Base-by-base conservation (phyloP, 2,329 filamentous ascomycete genomes). In the Cladophialophora yegresii region DNA sequence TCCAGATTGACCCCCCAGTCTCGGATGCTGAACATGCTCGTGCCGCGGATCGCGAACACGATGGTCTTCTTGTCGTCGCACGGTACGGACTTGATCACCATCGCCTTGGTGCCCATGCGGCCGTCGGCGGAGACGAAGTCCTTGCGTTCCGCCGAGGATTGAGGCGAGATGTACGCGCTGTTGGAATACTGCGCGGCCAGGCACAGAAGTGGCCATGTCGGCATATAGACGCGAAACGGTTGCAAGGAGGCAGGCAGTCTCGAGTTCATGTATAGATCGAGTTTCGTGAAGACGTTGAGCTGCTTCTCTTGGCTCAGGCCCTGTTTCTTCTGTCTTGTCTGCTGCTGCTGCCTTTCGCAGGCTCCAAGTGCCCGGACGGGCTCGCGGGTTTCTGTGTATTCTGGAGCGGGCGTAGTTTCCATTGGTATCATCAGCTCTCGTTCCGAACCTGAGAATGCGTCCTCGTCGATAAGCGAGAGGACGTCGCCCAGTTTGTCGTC, bases 1-100 rank as follows among this genome's bases (percentile, higher is more conserved):
- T 90, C 86, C 60, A 95, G 83, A 74, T 96, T 96, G 53, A 95
- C 89, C 1, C 89, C 85, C 92, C 92, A 96, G 77, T 96, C 92
- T 79, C 90, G 87, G 70, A 95, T 90, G 6, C 86, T 89, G 26
- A 91, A 86, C 49, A 65, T 66, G 30, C 64, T 68, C 0, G 88
- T 92, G 22, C 92, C 92, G 22, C 92, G 86, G 67, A 96, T 90
- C 13, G 92, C 91, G 72, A 96, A 90, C 10, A 96, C 89, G 61
- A 96, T 88, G 20, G 88, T 88, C 73, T 90, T 86, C 79, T 88
- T 87, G 71, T 91, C 83, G 72, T 95, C 91, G 73, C 92, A 86
- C 1, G 90, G 86, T 0, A 93, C 83, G 0, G 89, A 91, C 73
- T 93, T 93, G 73, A 96, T 87, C 16, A 90, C 87, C 88, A 93